Base-by-base conservation (phyloP, 192 early-diverging fungal genomes). In the Allomyces javanicus region DNA sequence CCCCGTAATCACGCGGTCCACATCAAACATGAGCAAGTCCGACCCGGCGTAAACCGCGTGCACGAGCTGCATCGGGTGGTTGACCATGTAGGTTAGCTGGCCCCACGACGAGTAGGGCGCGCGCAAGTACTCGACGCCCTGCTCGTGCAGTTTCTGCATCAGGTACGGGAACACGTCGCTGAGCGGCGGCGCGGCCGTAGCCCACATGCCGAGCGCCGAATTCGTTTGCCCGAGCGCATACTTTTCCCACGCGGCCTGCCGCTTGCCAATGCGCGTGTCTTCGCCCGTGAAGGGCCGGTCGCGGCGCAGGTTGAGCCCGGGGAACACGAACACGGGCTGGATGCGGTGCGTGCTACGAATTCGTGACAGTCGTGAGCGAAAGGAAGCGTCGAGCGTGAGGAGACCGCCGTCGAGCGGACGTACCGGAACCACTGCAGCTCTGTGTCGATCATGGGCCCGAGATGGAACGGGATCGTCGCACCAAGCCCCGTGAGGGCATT, bases 21-120 rank as follows among this genome's bases (percentile, higher is more conserved):
- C 77, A 68, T 86, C 82, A 67, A 80, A 91, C 81, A 87, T 87
- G 22, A 91, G 72, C 24, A 86, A 64, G 65, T 91, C 89, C 45
- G 82, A 79, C 43, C 86, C 84, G 65, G 79, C 83, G 70, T 85
- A 84, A 21, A 88, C 73, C 0, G 86, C 83, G 68, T 88, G 83
- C 44, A 89, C 76, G 62, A 84, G 77, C 71, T 85, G 81, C 70
- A 78, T 70, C 43, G 83, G 84, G 74, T 87, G 86, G 50, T 72
- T 69, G 65, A 85, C 77, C 76, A 91, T 67, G 69, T 89, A 89
- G 23, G 82, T 81, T 63, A 91, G 77, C 82, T 91, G 89, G 63
- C 79, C 86, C 79, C 86, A 88, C 24, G 86, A 76, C 43, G 83
- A 84, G 69, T 91, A 91, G 44, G 89, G 89, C 23, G 89, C 89